Evolutionary conservation across 495 filamentous ascomycete genomes (phyloP), one percentile per base, ranked within the genome.

Genomic region (Aspergillus panamensis): DNA sequence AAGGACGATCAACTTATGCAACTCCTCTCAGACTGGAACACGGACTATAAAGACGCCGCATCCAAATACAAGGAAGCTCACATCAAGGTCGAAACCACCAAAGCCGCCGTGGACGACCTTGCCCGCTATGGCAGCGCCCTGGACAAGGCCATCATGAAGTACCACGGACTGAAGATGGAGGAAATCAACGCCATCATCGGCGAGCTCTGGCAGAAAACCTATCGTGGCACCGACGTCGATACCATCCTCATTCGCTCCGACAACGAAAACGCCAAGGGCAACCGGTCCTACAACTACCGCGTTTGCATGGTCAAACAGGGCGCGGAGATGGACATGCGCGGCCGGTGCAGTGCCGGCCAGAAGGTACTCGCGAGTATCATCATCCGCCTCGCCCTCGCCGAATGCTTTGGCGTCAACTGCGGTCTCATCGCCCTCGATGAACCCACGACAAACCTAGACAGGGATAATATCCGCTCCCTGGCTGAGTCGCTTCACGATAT

Each of bases 271-370:
- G 78, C 78, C 19, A 86, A 83, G 52, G 87, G 84, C 55, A 94
- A 91, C 64, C 84, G 89, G 52, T 89, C 80, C 32, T 98, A 97
- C 80, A 97, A 98, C 71, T 98, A 98, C 76, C 89, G 95, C 54
- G 94, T 98, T 0, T 91, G 88, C 75, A 99, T 99, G 95, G 86
- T 96, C 62, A 99, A 99, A 77, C 86, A 91, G 66, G 90, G 92
- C 63, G 87, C 88, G 3, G 94, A 99, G 72, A 97, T 99, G 93
- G 94, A 99, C 75, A 99, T 99, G 94, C 90, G 94, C 58, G 94
- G 94, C 9, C 88, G 94, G 32, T 99, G 94, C 79, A 93, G 89
- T 68, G 94, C 94, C 12, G 94, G 94, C 3, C 94, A 99, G 71
- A 95, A 93, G 66, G 93, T 99, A 25, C 82, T 99, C 20, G 94